A percentile compares a stretch with the other conserved stretches of the same genome.
Evolutionary conservation across 2,329 filamentous ascomycete species (phyloP).

Genomic region (Exserohilum turcica): DNA sequence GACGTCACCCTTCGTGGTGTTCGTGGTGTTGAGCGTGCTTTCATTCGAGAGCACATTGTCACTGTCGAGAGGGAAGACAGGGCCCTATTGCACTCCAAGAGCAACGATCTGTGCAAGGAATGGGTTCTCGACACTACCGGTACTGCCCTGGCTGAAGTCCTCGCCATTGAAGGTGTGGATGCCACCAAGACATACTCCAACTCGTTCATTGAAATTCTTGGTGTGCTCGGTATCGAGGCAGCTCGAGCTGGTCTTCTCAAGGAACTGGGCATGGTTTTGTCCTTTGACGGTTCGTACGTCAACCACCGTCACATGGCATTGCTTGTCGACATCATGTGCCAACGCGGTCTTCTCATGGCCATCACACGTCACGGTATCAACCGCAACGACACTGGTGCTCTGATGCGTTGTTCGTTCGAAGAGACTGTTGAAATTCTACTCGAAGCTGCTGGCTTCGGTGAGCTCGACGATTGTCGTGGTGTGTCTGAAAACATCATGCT

Average conservation of each 20-base stretch:
- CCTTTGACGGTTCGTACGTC: conserved; percentile 99
- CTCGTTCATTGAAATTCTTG: conserved; percentile 91
- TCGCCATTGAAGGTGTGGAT: conserved; percentile 88
- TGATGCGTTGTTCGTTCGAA: conserved; percentile 99
- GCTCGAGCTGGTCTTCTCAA: conserved; percentile 83
- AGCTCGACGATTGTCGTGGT: conserved; percentile 96
- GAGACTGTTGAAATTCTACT: conserved; percentile 98
- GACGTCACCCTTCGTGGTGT: conserved; percentile 91
- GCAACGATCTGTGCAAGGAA: conserved; percentile 77
- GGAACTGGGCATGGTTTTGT: conserved; percentile 89
- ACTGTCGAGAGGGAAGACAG: conserved; percentile 71
- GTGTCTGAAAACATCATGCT: conserved; percentile 99
- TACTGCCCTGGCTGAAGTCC: conserved; percentile 80
- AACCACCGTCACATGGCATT: conserved; percentile 97
- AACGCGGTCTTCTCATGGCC: conserved; percentile 89
- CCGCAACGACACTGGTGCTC: conserved; percentile 91
- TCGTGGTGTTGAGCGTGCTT: conserved; percentile 83
- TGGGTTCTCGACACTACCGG: conserved; percentile 97
- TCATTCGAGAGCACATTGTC: conserved; percentile 67
- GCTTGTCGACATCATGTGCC: conserved; percentile 96
- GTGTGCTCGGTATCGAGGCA: conserved; percentile 95
- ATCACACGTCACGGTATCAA: conserved; percentile 99
- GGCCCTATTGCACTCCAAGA: conserved; percentile 73
- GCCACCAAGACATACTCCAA: conserved; percentile 87
- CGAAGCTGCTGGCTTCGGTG: conserved; percentile 90